Conservation (phyloP, 768 basidiomycete species). For the Glaciozyma antarctica region DNA sequence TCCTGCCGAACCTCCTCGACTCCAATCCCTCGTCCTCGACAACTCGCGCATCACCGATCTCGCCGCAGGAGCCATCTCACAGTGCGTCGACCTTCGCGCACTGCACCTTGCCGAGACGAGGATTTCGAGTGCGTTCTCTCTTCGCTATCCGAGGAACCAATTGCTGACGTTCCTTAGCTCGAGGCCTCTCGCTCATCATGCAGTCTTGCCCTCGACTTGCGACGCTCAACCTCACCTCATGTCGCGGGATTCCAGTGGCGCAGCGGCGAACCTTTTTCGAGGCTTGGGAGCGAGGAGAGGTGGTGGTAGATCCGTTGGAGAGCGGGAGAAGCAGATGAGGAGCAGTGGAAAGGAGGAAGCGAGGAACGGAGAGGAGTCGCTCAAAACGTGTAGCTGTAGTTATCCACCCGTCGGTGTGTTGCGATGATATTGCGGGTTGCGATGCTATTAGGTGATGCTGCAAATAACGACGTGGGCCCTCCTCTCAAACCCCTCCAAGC, state of each 20-base stretch:
- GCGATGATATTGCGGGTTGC: too few species aligned
- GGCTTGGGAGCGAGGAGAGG: neutral
- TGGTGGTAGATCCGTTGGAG: too few species aligned
- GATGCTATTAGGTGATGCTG: too few species aligned
- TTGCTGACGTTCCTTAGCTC: slow-evolving; percentile 5
- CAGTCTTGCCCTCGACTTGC: slow-evolving; percentile 24
- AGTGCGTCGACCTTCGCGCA: slow-evolving; percentile 20
- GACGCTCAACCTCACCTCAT: slow-evolving; percentile 31
- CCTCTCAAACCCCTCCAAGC: neutral
- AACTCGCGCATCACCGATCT: slow-evolving; percentile 24
- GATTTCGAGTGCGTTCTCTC: slow-evolving; percentile 18
- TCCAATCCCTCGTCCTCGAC: slow-evolving; percentile 31
- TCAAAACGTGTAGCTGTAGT: too few species aligned
- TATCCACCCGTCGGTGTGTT: too few species aligned
- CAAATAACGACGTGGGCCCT: too few species aligned
- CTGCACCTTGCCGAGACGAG: slow-evolving; percentile 32
- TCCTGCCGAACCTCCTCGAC: slow-evolving; percentile 1
- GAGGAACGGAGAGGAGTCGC: too few species aligned
- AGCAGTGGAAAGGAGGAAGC: too few species aligned
- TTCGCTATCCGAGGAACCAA: too few species aligned
- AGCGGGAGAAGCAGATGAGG: too few species aligned
- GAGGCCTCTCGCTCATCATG: slow-evolving; percentile 27
- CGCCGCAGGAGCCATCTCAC: slow-evolving; percentile 8
- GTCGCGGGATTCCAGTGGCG: slow-evolving; percentile 30
- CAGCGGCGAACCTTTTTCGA: slow-evolving; percentile 33